Conservation (phyloP, 1,139 yeast genomes). For the Pichia sp. region DNA sequence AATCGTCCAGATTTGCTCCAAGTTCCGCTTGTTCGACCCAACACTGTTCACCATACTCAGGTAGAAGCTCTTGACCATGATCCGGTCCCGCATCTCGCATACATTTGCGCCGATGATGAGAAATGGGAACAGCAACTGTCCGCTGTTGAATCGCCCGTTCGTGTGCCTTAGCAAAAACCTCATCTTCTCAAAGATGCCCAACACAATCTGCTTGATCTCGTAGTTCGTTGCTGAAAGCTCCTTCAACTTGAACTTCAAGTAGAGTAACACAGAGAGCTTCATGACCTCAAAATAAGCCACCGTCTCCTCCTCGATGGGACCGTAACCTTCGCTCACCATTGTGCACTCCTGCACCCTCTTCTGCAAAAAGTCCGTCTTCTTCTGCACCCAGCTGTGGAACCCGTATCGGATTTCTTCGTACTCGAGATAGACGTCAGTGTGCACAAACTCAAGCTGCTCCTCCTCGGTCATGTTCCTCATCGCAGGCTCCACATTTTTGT, state of each 20-base stretch:
- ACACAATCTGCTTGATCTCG: conserved; percentile 23
- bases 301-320: not conserved
- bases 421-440: conserved; percentile 14
- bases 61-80: conserved; percentile 20
- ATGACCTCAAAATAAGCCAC: conserved; percentile 22
- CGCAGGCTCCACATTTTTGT: conserved; percentile 10
- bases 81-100: conserved; percentile 24
- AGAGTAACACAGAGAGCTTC: conserved; percentile 21
- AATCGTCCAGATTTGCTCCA: conserved; percentile 20
- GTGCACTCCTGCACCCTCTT: conserved; percentile 14
- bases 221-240: conserved; percentile 22
- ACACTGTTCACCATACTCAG: conserved; percentile 11
- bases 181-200: conserved; percentile 21
- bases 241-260: conserved; percentile 22
- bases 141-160: conserved; percentile 13
- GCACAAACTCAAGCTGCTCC: conserved; percentile 14
- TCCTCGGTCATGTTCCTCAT: conserved; percentile 14
- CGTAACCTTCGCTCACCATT: conserved; percentile 2
- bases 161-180: conserved; percentile 13
- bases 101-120: conserved; percentile 26
- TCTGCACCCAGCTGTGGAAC: conserved; percentile 26
- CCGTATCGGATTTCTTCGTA: conserved; percentile 20
- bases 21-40: conserved; percentile 13
- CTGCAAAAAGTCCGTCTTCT: conserved; percentile 13
- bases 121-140: conserved; percentile 21